Base-by-base conservation (phyloP, 208 protist species). In the Spongospora subterranea region DNA sequence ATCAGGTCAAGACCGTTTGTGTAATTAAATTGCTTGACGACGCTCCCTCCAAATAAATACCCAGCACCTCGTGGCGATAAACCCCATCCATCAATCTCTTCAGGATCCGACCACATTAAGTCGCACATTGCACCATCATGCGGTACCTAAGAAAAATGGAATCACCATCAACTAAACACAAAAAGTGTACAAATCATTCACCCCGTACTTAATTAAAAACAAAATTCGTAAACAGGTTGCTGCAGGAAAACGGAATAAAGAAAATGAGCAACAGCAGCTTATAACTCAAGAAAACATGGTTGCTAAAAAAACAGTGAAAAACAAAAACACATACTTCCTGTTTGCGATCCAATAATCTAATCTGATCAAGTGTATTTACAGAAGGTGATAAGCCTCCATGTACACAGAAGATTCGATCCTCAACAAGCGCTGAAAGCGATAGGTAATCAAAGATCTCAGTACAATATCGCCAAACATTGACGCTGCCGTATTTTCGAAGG, bases 371-470 rank as follows among this genome's bases (percentile, higher is more conserved):
- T 0, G 98, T 98, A 91, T 95, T 98, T 91, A 99, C 97, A 38
- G 96, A 97, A 29, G 99, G 99, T 0, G 97, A 99, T 35, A 99
- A 96, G 53, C 99, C 99, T 43, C 98, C 98, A 94, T 99, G 99
- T 35, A 99, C 97, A 89, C 94, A 95, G 88, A 95, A 95, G 45
- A 99, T 98, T 92, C 97, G 96, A 90, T 98, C 96, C 66, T 99
- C 98, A 50, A 99, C 96, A 0, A 99, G 91, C 45, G 98, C 98
- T 38, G 97, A 96, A 0, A 99, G 95, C 11, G 97, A 96, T 1
- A 99, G 95, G 89, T 98, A 98, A 94, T 99, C 99, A 92, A 99
- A 99, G 29, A 99, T 97, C 91, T 99, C 98, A 0, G 98, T 99
- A 94, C 98, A 99, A 93, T 99, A 99, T 40, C 97, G 95, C 88